A percentile compares a stretch with the other conserved stretches of the same genome.
Conservation (phyloP, 2,329 filamentous ascomycete genomes). For the Aspergillus terreus region DNA sequence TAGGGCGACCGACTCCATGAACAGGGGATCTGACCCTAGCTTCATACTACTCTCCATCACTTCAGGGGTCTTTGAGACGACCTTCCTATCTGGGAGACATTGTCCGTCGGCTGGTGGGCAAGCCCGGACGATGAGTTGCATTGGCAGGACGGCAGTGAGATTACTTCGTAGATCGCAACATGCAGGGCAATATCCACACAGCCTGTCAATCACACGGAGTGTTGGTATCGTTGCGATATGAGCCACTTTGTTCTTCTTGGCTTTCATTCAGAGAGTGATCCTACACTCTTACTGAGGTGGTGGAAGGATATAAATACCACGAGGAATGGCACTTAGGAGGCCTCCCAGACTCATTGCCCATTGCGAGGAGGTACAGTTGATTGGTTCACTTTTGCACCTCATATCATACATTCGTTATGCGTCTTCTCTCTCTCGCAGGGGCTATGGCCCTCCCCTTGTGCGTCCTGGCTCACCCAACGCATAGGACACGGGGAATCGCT, state of each 20-base stretch:
- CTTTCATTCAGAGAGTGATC: no score
- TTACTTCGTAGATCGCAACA: neutral
- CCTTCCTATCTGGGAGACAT: no score
- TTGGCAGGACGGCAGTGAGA: neutral
- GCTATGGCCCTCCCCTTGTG: slow-evolving; percentile 5
- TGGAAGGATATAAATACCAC: no score
- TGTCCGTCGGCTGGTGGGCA: neutral
- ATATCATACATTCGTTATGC: slow-evolving; percentile 1
- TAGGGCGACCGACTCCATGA: no score
- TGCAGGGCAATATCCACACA: neutral
- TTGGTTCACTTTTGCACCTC: neutral
- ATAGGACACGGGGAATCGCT: neutral
- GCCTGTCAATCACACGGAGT: neutral
- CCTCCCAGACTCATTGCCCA: no score
- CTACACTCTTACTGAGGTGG: no score
- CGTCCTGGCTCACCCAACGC: slow-evolving; percentile 4
- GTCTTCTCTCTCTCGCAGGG: slow-evolving; percentile 5
- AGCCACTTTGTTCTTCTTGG: neutral
- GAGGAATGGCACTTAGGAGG: no score
- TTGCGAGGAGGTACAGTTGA: neutral
- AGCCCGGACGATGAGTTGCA: neutral
- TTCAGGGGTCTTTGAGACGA: no score
- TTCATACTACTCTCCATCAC: no score
- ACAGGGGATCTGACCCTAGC: no score
- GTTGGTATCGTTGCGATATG: neutral